Evolutionary conservation across 2,329 filamentous ascomycete genomes (phyloP).

Genomic region (Alternaria arbusti): DNA sequence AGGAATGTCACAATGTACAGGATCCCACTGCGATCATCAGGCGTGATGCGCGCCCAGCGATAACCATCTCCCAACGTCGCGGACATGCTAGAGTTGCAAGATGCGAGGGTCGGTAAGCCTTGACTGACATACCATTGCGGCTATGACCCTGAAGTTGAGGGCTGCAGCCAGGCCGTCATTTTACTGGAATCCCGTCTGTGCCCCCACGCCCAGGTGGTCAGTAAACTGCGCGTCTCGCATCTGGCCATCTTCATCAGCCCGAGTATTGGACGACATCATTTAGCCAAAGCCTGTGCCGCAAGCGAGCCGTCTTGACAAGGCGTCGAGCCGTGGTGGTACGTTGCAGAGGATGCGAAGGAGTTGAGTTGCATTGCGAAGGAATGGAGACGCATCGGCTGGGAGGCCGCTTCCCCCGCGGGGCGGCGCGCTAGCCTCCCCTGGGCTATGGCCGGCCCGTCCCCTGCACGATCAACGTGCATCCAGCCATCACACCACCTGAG

Average conservation of each 20-base stretch:
- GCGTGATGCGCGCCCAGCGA: constrained; percentile 30
- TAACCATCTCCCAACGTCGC: neutral
- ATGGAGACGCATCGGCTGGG: neutral
- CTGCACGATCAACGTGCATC: neutral
- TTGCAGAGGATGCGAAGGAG: neutral
- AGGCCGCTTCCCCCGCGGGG: neutral
- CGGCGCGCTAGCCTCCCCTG: neutral
- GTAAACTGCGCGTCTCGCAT: no score
- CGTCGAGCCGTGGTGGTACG: neutral
- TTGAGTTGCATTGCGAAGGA: neutral
- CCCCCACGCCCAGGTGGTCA: no score
- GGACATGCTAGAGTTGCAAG: neutral
- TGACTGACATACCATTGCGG: no score
- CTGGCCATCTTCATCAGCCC: no score
- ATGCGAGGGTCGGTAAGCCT: no score
- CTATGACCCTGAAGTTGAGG: no score
- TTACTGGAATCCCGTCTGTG: no score
- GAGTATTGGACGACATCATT: no score
- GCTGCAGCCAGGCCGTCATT: no score
- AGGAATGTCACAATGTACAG: constrained; percentile 36
- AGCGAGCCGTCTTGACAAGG: no score
- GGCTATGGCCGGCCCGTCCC: neutral
- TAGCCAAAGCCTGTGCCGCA: no score
- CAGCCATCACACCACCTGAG: neutral
- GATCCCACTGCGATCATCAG: constrained; percentile 31